Percentiles rank a stretch among this genome's conserved stretches.
Conservation (phyloP, 768 basidiomycete genomes). For the Boletus rufocinnamomeus region DNA sequence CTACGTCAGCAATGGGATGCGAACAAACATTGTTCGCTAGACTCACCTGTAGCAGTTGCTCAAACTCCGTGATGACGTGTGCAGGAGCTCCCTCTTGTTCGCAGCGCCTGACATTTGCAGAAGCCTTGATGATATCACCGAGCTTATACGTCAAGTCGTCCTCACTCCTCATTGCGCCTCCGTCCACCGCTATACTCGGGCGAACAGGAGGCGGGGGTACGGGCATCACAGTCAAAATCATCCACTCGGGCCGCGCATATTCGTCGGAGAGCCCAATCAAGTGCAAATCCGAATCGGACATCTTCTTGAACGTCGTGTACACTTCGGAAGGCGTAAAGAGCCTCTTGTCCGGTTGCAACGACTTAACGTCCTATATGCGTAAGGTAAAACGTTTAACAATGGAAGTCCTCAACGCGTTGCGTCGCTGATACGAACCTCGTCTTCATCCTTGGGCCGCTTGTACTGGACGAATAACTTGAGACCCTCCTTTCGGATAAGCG, state of each 20-base stretch:
- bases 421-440: conserved; percentile 67
- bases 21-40: neutral
- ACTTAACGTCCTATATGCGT: conserved; percentile 67
- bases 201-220: conserved; percentile 98
- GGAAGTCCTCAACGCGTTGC: conserved; percentile 1
- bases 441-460: conserved; percentile 93
- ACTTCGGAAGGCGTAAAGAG: conserved; percentile 83
- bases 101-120: conserved; percentile 85
- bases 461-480: conserved; percentile 93
- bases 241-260: conserved; percentile 98
- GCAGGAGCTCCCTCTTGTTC: conserved; percentile 97
- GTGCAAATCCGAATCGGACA: conserved; percentile 84
- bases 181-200: conserved; percentile 96
- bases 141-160: conserved; percentile 99
- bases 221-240: conserved; percentile 97
- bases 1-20: neutral
- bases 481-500: conserved; percentile 89
- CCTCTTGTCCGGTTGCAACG: conserved; percentile 79
- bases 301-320: conserved; percentile 95
- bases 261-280: conserved; percentile 92
- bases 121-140: conserved; percentile 94
- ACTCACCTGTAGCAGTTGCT: conserved; percentile 89
- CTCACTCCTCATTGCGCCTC: conserved; percentile 94
- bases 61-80: conserved; percentile 93
- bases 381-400: conserved; percentile 13